A percentile compares a stretch with the other conserved stretches of the same genome.
Evolutionary conservation across 73 alveolate species (phyloP).

Genomic region (Stentor coeruleus): DNA sequence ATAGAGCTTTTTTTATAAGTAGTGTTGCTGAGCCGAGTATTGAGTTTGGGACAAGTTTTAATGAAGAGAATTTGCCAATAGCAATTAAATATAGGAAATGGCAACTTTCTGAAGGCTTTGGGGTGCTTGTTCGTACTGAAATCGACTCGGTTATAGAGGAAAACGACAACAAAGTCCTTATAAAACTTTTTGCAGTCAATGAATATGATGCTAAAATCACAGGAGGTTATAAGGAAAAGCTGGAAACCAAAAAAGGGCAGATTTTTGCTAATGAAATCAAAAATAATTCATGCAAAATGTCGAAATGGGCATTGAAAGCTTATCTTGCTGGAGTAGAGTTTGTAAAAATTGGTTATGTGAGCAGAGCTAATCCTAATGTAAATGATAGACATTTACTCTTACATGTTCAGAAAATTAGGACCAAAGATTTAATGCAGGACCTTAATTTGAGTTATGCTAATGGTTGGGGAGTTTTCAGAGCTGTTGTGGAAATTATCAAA

Average conservation of each 20-base stretch:
- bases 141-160: slow-evolving; percentile 36
- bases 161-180: slow-evolving; percentile 16
- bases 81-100: slow-evolving; percentile 29
- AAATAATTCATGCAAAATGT: slow-evolving; percentile 40
- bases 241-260: slow-evolving; percentile 28
- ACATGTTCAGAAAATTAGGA: slow-evolving; percentile 28
- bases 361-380: slow-evolving; percentile 28
- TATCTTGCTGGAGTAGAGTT: slow-evolving; percentile 33
- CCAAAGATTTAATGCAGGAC: slow-evolving; percentile 22
- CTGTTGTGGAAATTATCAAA: slow-evolving; percentile 32
- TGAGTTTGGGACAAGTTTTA: slow-evolving; percentile 21
- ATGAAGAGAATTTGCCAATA: slow-evolving; percentile 25
- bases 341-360: slow-evolving; percentile 39
- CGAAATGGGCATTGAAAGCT: slow-evolving; percentile 42
- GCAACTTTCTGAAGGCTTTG: slow-evolving; percentile 17
- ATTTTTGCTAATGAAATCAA: slow-evolving; percentile 24
- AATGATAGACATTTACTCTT: slow-evolving; percentile 30
- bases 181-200: slow-evolving; percentile 35
- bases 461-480: slow-evolving; percentile 34
- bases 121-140: slow-evolving; percentile 42
- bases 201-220: slow-evolving; percentile 38
- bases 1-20: slow-evolving; percentile 28
- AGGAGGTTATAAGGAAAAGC: slow-evolving; percentile 29
- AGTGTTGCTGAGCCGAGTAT: slow-evolving; percentile 24
- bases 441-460: slow-evolving; percentile 29